These are phyloP conservation scores for Pseudopyrenochaeta lycopersici DNA, from an alignment of 2,329 filamentous ascomycete genomes.

Conservation along the genomic window DNA sequence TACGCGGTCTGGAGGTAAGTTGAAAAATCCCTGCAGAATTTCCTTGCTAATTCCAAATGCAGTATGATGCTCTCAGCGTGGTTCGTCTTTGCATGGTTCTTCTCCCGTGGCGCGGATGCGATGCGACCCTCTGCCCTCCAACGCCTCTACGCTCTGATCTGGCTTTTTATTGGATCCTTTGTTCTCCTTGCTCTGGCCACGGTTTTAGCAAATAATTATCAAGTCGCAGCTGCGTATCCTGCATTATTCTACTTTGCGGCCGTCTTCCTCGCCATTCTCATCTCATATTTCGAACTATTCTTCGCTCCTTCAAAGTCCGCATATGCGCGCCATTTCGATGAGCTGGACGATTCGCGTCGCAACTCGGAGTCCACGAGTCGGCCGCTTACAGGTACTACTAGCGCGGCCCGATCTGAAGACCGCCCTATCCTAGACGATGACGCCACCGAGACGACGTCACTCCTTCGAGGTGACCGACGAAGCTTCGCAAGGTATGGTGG, in stretches of 20 bases:
- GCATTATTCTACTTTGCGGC: conserved; percentile 81
- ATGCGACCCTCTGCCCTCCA: conserved; percentile 87
- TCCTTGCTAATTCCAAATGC: conserved; percentile 4
- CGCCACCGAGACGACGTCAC: conserved; percentile 65
- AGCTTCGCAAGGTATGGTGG: conserved; percentile 65
- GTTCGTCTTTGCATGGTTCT: conserved; percentile 82
- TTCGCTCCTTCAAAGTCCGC: conserved; percentile 73
- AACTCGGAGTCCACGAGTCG: conserved; percentile 43
- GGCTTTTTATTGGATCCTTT: conserved; percentile 84
- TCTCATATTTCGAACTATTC: conserved; percentile 83
- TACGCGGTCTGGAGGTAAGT: conserved; percentile 78
- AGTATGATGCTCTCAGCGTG: conserved; percentile 85
- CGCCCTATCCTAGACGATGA: conserved; percentile 48
- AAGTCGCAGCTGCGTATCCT: conserved; percentile 80
- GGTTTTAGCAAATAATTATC: conserved; percentile 77
- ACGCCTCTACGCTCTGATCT: conserved; percentile 80
- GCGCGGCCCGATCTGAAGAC: conserved; percentile 41
- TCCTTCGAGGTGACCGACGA: conserved; percentile 61
- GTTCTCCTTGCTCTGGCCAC: conserved; percentile 74
- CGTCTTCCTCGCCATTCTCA: conserved; percentile 75
- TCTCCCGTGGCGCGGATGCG: conserved; percentile 79
- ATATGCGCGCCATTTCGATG: conserved; percentile 67
- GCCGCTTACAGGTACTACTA: conserved; percentile 46
- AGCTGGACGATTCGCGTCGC: conserved; percentile 17
- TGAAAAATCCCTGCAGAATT: not conserved